phyloP scores from a whole-genome alignment of 192 early-diverging fungal genomes.

The Chytriomyces sp. region DNA sequence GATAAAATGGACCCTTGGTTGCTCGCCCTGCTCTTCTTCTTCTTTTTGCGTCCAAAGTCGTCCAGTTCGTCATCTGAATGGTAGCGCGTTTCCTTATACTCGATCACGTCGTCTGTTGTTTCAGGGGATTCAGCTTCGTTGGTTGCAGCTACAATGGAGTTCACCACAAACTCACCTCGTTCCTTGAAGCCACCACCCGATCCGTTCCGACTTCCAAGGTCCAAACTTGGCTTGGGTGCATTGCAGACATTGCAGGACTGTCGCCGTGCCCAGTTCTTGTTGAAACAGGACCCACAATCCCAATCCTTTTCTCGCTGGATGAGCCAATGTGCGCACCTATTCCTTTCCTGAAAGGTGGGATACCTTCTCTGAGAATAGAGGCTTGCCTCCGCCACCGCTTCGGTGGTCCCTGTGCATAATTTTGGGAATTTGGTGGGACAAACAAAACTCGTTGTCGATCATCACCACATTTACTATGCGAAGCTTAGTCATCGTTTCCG shows the following conservation, averaged over 20 bases:
- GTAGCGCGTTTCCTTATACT: constrained; percentile 44
- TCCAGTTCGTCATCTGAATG: constrained; percentile 46
- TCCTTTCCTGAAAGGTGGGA: too few species aligned
- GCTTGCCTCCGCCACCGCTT: too few species aligned
- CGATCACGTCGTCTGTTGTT: constrained; percentile 35
- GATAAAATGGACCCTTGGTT: neutral
- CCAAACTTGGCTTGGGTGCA: constrained; percentile 41
- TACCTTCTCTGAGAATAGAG: too few species aligned
- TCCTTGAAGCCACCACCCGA: constrained; percentile 47
- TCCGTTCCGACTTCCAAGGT: constrained; percentile 38
- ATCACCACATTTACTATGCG: too few species aligned
- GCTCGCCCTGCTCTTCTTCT: constrained; percentile 24
- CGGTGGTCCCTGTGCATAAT: too few species aligned
- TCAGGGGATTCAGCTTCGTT: neutral
- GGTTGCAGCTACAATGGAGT: neutral
- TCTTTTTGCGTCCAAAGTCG: constrained; percentile 52
- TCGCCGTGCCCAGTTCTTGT: constrained; percentile 47
- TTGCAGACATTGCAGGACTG: constrained; percentile 45
- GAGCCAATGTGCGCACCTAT: too few species aligned
- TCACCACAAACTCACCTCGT: constrained; percentile 17
- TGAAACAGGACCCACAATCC: constrained; percentile 42
- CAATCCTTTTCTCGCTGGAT: constrained; percentile 44
- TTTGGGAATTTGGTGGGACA: too few species aligned
- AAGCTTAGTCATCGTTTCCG: too few species aligned
- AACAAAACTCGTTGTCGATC: too few species aligned